phyloP scores from a whole-genome alignment of 371 early-diverging fungal genomes.

The Parasitella parasitica region DNA sequence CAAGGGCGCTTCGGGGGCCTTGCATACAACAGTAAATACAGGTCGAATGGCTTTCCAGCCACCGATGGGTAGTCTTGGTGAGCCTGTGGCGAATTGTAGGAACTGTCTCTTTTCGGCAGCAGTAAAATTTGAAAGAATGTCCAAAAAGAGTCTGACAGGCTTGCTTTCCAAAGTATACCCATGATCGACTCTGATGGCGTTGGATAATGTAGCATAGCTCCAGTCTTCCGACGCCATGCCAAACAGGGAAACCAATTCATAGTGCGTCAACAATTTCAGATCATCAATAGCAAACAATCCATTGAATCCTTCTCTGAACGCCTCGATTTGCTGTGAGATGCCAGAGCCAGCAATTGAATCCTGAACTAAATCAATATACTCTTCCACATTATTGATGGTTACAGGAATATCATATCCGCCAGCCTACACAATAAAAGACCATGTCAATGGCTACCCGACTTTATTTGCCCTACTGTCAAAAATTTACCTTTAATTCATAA shows the following conservation, averaged over 20 bases:
- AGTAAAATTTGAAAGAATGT: slow-evolving; percentile 67
- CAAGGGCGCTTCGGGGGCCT: slow-evolving; percentile 63
- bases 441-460: no score
- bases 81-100: slow-evolving; percentile 89
- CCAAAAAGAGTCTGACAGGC: slow-evolving; percentile 63
- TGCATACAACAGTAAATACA: slow-evolving; percentile 86
- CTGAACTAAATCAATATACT: slow-evolving; percentile 68
- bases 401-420: slow-evolving; percentile 69
- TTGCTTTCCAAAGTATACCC: slow-evolving; percentile 79
- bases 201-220: slow-evolving; percentile 68
- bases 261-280: slow-evolving; percentile 64
- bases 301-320: slow-evolving; percentile 84
- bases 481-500: slow-evolving; percentile 57
- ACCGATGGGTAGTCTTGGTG: slow-evolving; percentile 89
- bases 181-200: slow-evolving; percentile 84
- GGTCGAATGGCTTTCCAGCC: slow-evolving; percentile 83
- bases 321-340: slow-evolving; percentile 67
- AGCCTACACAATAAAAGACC: slow-evolving; percentile 15
- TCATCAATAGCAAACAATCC: slow-evolving; percentile 71
- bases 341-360: slow-evolving; percentile 76
- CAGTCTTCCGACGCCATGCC: slow-evolving; percentile 78
- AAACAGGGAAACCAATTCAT: slow-evolving; percentile 74
- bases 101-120: slow-evolving; percentile 73
- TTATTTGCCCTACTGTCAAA: not conserved
- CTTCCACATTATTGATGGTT: slow-evolving; percentile 72